Percentiles rank a stretch among this genome's conserved stretches.
phyloP scores from a whole-genome alignment of 257 asterid genomes.

The Solanum dulcamara region DNA sequence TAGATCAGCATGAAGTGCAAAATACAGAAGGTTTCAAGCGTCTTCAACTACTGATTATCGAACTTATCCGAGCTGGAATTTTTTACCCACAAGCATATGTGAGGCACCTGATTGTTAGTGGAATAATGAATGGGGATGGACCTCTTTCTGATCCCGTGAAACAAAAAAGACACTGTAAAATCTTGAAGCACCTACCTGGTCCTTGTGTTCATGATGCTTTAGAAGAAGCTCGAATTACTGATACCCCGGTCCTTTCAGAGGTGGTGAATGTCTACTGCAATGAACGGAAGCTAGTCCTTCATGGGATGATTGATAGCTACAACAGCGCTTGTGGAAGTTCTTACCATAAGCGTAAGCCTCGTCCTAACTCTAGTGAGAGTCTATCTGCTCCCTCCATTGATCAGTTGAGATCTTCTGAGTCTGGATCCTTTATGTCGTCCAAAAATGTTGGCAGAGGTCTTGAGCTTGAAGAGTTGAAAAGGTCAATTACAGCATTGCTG shows the following conservation, averaged over 20 bases:
- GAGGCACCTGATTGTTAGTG: slow-evolving; percentile 92
- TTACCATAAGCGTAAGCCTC: slow-evolving; percentile 33
- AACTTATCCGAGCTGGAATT: slow-evolving; percentile 67
- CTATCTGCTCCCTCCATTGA: slow-evolving; percentile 43
- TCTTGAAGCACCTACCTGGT: slow-evolving; percentile 83
- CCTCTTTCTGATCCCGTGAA: slow-evolving; percentile 42
- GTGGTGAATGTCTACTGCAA: slow-evolving; percentile 55
- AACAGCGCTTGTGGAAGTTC: slow-evolving; percentile 22
- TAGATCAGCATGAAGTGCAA: slow-evolving; percentile 95
- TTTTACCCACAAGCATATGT: slow-evolving; percentile 85
- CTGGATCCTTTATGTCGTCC: slow-evolving; percentile 17
- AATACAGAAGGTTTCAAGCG: slow-evolving; percentile 71
- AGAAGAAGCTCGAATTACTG: slow-evolving; percentile 58
- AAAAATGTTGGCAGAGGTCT: slow-evolving; percentile 20
- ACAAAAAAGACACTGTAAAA: slow-evolving; percentile 69
- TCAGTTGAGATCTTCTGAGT: slow-evolving; percentile 38
- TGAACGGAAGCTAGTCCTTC: slow-evolving; percentile 76
- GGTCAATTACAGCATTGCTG: slow-evolving; percentile 49
- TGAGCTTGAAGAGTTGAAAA: slow-evolving; percentile 67
- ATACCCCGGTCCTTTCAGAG: slow-evolving; percentile 38
- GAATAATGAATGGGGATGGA: slow-evolving; percentile 71
- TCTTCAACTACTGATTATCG: slow-evolving; percentile 65
- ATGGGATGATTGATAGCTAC: slow-evolving; percentile 36
- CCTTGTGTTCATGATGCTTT: slow-evolving; percentile 49
- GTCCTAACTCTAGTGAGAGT: slow-evolving; percentile 21